Evolutionary conservation across 768 basidiomycete species (phyloP).

Genomic region (Cyclocybe aegerita): DNA sequence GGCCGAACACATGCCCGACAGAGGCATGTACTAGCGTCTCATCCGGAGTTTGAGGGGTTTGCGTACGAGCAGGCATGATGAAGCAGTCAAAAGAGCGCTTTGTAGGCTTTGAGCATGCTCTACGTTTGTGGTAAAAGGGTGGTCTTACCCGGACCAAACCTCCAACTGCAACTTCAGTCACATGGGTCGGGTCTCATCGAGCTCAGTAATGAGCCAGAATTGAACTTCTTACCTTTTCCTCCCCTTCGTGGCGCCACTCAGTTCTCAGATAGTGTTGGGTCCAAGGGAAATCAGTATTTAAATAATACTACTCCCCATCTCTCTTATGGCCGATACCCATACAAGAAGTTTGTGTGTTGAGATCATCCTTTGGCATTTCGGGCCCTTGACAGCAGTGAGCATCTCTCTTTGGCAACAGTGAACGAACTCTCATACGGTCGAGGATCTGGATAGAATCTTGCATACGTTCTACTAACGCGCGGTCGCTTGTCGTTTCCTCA

Average conservation of each 20-base stretch:
- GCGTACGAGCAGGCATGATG: neutral
- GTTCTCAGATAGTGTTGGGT: no score
- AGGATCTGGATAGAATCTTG: constrained; percentile 55
- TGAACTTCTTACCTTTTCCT: no score
- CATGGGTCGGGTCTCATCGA: no score
- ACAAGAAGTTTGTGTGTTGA: constrained; percentile 60
- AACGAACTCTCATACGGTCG: neutral
- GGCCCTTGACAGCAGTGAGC: constrained; percentile 62
- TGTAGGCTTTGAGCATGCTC: no score
- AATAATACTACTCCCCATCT: no score
- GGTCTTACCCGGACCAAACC: no score
- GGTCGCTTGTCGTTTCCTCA: constrained; percentile 81
- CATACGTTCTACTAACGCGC: constrained; percentile 69
- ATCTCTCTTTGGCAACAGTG: neutral
- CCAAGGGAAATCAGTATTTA: no score
- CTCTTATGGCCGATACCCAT: constrained; percentile 62
- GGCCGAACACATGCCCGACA: constrained; percentile 67
- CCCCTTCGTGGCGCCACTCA: no score
- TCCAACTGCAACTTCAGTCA: no score
- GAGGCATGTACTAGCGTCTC: neutral
- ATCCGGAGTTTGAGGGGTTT: neutral
- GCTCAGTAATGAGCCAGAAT: no score
- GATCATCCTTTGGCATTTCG: constrained; percentile 66
- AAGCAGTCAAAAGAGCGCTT: no score
- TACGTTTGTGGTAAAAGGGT: no score